Conservation (phyloP, 352 stramenopile species). For the Halophytophthora polymorphica region DNA sequence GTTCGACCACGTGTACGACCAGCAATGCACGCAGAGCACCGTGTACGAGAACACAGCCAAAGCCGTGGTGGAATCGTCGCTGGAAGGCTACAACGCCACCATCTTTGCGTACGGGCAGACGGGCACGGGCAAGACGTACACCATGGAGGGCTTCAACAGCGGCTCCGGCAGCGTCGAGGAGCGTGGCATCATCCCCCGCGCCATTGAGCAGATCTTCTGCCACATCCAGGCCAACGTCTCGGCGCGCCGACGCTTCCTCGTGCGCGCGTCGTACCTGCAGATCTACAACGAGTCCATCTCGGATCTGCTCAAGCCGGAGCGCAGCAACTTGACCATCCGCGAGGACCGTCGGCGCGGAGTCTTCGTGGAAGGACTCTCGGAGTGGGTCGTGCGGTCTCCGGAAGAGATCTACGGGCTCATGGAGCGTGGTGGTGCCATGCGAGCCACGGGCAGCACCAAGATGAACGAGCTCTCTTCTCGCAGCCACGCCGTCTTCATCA, state of each 20-base stretch:
- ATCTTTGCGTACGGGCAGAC: constrained; percentile 92
- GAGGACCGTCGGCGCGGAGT: constrained; percentile 92
- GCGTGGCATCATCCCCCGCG: constrained; percentile 96
- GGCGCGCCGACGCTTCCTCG: constrained; percentile 85
- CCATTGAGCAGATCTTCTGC: constrained; percentile 95
- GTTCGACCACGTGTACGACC: constrained; percentile 95
- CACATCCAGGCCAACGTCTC: constrained; percentile 90
- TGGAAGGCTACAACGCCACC: constrained; percentile 91
- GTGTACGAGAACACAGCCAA: constrained; percentile 94
- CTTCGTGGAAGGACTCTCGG: constrained; percentile 93
- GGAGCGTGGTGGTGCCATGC: constrained; percentile 85
- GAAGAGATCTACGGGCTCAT: constrained; percentile 95
- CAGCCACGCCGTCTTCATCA: constrained; percentile 93
- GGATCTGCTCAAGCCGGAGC: constrained; percentile 92
- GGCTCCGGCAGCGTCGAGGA: constrained; percentile 85
- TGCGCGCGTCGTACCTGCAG: constrained; percentile 91
- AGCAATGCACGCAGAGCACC: constrained; percentile 84
- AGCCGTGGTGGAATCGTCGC: constrained; percentile 89
- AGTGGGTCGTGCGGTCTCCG: constrained; percentile 92
- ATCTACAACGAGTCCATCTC: constrained; percentile 96
- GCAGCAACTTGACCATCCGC: constrained; percentile 90
- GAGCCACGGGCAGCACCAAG: constrained; percentile 80
- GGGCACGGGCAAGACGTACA: constrained; percentile 93
- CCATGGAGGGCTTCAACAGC: constrained; percentile 95
- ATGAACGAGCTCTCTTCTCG: constrained; percentile 89